Base-by-base conservation (phyloP, 2,329 filamentous ascomycete species). In the Xylaria polymorpha region DNA sequence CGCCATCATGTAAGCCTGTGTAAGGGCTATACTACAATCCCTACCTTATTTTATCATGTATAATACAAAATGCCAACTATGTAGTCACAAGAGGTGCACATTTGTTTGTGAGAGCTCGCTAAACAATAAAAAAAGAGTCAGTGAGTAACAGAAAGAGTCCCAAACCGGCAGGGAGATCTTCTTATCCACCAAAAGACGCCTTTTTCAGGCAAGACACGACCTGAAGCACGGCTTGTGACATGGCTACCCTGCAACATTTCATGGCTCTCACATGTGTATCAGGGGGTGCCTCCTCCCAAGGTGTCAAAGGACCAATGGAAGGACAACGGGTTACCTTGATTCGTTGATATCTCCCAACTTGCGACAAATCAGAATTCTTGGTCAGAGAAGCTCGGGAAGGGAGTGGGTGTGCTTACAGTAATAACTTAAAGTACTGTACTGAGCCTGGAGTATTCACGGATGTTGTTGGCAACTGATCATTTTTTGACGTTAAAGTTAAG, bases 151-250 rank as follows among this genome's bases (percentile, higher is more conserved):
- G 6, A 51, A 29, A 58, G n/a, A 10, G 60, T 9, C n/a, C 29
- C 53, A 37, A 37, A 43, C 32, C 8, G 20, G 41, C 25, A 51
- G 35, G 29, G 44, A 46, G 44, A 32, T 29, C 29, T 41, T n/a
- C 18, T 37, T 37, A 39, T n/a, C 48, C 20, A 61, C 29, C 20
- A 44, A 22, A 22, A 56, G 50, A 18, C 32, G 25, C 32, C 29
- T 22, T 57, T 22, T 64, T 64, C 35, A 65, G 65, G 63, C 66
- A 68, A 61, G 67, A 64, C 67, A 64, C 22, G 57, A 72, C 59
- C 64, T 73, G 72, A 74, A 70, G 73, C 73, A 74, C 53, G 48
- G 67, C 64, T 68, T 73, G 73, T 69, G 68, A 73, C 73, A 74
- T 67, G 67, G 50, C 46, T 48, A 60, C 61, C 64, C 65, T 61